Percentiles rank a stretch among this genome's conserved stretches.
phyloP scores from a whole-genome alignment of 805 yeast species.

The Suhomyces pyralidae region DNA sequence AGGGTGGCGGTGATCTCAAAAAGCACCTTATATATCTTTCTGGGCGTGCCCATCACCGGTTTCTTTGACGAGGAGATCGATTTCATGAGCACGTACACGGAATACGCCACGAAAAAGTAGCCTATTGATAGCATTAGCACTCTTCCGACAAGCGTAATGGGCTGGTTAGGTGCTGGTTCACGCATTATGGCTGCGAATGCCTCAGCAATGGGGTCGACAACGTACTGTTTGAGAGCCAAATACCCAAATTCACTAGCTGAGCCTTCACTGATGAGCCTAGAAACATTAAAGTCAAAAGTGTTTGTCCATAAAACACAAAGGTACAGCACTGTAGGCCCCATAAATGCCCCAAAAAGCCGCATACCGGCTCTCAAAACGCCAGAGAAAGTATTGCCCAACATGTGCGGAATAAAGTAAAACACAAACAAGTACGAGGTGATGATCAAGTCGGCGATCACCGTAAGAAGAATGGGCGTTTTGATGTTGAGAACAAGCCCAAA shows the following conservation, averaged over 20 bases:
- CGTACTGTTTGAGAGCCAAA: conserved; percentile 8
- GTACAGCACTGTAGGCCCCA: background rate
- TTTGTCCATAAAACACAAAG: background rate
- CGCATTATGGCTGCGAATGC: too few relatives aligned
- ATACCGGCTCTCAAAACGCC: background rate
- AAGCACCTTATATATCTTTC: conserved; percentile 50
- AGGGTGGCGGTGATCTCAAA: conserved; percentile 58
- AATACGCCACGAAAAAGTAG: conserved; percentile 25
- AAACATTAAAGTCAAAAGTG: background rate
- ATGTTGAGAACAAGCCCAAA: conserved; percentile 35
- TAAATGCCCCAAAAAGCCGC: background rate
- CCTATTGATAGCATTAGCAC: conserved; percentile 33
- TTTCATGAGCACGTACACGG: conserved; percentile 27
- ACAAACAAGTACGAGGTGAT: conserved; percentile 37
- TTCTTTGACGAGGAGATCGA: conserved; percentile 28
- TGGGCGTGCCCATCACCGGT: conserved; percentile 49
- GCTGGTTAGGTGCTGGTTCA: conserved; percentile 18
- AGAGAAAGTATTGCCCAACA: conserved; percentile 24
- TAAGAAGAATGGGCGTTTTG: conserved; percentile 33
- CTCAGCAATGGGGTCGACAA: conserved; percentile 17
- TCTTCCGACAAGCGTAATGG: conserved; percentile 34
- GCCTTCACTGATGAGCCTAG: background rate
- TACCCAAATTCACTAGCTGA: background rate
- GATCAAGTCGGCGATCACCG: conserved; percentile 29
- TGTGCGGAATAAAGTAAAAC: conserved; percentile 49